Evolutionary conservation across 192 early-diverging fungal species (phyloP), one percentile per base, ranked within the genome.

Genomic region (Coemansia sp.): DNA sequence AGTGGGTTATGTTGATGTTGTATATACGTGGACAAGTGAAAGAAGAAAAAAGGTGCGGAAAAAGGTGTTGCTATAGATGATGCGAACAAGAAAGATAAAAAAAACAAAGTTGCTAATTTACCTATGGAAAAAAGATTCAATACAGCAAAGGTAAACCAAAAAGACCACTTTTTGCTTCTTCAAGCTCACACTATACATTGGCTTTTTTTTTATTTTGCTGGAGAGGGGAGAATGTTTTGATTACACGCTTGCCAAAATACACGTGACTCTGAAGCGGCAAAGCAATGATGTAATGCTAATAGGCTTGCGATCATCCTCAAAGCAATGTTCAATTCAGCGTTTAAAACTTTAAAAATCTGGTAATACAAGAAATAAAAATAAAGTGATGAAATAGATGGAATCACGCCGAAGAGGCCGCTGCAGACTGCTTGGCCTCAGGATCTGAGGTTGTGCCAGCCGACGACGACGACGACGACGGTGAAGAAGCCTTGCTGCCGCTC

Each of bases 401-500:
- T 48, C 45, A 41, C 18, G 34, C 34, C 35, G 59, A 35, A 9
- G 59, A 43, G 2, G 59, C 18, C 32, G 17, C 58, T 41, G 59
- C 59, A 4, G 59, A 61, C 59, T 61, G 59, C 59, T 38, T 61
- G 38, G 59, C 37, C 18, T 61, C 59, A 5, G 28, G 15, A 38
- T 61, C 38, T 3, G 35, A 39, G 4, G 37, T 14, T 41, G 15
- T 38, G 8, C 37, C 18, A 4, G 59, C 37, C 7, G 59, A 4
- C 5, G 59, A 41, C 59, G 45, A 48, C 45, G 45, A 48, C 45
- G 45, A 5, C 45, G 45, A 12, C 45, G 22, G 22, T 28, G 45
- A 48, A 8, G 45, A 48, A 3, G 45, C 45, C 45, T 48, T 48
- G 45, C 14, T 12, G 45, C 45, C 45, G 45, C 37, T 37, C 54